These are phyloP conservation scores for Suhomyces bolitotheri DNA, from an alignment of 1,139 yeast genomes.

Conservation along the genomic window DNA sequence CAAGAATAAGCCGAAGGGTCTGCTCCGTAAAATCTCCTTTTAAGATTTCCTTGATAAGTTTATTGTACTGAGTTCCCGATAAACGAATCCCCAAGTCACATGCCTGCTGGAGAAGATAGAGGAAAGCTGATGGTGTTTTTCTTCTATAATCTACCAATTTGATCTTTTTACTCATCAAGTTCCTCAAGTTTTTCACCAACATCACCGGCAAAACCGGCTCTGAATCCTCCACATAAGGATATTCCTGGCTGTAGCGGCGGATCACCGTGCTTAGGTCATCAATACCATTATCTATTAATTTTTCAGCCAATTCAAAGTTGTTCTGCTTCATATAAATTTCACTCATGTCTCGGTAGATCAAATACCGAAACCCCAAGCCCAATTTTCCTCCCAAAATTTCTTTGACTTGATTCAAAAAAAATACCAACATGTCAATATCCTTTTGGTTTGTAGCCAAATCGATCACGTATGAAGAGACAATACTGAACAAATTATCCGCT, in stretches of 20 bases:
- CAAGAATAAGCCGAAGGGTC: constrained; percentile 21
- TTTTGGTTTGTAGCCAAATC: constrained; percentile 20
- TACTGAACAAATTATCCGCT: constrained; percentile 25
- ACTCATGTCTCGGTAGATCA: constrained; percentile 32
- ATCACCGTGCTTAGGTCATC: constrained; percentile 24
- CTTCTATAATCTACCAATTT: constrained; percentile 2
- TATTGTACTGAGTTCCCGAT: constrained; percentile 23
- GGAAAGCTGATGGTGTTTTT: constrained; percentile 8
- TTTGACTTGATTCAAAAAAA: constrained; percentile 32
- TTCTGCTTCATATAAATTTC: constrained; percentile 27
- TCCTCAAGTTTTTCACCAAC: constrained; percentile 22
- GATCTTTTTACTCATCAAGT: constrained; percentile 21
- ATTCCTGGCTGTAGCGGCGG: constrained; percentile 16
- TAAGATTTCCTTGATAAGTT: constrained; percentile 19
- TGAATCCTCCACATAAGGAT: constrained; percentile 18
- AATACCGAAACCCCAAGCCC: constrained; percentile 27
- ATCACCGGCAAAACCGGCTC: constrained; percentile 22
- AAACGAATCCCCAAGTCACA: constrained; percentile 14
- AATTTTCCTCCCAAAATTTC: constrained; percentile 23
- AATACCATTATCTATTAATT: constrained; percentile 28
- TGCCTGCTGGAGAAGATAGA: constrained; percentile 5
- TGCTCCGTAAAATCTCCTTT: constrained; percentile 11
- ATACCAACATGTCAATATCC: constrained; percentile 28
- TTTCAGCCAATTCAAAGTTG: constrained; percentile 23
- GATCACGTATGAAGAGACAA: constrained; percentile 27